Evolutionary conservation across 1,139 yeast species (phyloP).

Genomic region (Wickerhamomyces sp.): DNA sequence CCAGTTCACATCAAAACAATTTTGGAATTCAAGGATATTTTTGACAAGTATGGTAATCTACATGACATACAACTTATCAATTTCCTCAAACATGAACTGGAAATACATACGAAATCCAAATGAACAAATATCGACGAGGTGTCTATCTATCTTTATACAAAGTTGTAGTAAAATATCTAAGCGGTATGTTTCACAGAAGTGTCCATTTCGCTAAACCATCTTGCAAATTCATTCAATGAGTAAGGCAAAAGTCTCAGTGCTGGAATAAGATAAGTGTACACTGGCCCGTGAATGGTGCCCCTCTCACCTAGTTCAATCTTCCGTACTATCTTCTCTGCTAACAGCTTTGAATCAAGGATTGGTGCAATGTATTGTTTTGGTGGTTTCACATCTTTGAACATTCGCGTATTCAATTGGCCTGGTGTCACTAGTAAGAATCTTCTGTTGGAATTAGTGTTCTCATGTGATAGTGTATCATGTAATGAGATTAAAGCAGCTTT

Average conservation of each 20-base stretch:
- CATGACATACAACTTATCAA: conserved; percentile 19
- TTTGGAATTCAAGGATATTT: conserved; percentile 17
- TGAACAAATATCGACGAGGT: too few relatives aligned
- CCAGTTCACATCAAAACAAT: conserved; percentile 6
- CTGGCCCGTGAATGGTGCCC: conserved; percentile 53
- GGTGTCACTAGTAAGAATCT: conserved; percentile 51
- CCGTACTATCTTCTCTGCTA: conserved; percentile 41
- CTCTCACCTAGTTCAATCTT: conserved; percentile 41
- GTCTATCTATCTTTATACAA: too few relatives aligned
- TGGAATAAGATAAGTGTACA: conserved; percentile 57
- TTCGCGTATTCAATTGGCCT: conserved; percentile 59
- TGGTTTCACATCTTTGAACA: conserved; percentile 60
- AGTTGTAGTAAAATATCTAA: background rate
- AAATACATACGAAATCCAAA: conserved; percentile 8
- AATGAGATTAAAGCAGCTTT: conserved; percentile 58
- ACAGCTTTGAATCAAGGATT: conserved; percentile 35
- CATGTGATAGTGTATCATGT: conserved; percentile 55
- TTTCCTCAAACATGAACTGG: conserved; percentile 12
- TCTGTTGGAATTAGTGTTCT: conserved; percentile 31
- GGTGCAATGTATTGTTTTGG: conserved; percentile 65
- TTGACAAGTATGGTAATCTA: conserved; percentile 22
- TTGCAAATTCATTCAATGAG: conserved; percentile 36
- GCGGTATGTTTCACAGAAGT: conserved; percentile 10
- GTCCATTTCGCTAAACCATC: conserved; percentile 55
- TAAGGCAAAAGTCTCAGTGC: conserved; percentile 49